phyloP scores from a whole-genome alignment of 2,329 filamentous ascomycete genomes.

The Beauveria rudraprayagi region DNA sequence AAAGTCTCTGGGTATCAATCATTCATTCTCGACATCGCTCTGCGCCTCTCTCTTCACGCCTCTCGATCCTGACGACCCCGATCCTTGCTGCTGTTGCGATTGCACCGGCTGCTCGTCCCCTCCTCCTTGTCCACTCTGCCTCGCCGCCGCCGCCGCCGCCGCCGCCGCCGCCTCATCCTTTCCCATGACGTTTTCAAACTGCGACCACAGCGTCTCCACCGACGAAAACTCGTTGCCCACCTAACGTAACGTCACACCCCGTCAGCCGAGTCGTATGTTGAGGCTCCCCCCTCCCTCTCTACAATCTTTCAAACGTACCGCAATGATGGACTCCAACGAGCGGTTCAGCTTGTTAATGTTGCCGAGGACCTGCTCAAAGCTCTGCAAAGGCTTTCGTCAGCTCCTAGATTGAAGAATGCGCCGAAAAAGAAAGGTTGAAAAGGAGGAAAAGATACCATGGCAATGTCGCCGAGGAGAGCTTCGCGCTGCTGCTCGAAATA shows the following conservation, averaged over 20 bases:
- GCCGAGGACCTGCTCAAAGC: conserved; percentile 82
- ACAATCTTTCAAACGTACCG: conserved; percentile 40
- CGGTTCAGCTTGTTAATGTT: conserved; percentile 96
- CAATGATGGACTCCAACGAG: conserved; percentile 81
- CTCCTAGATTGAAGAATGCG: no score
- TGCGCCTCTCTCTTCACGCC: conserved; percentile 7
- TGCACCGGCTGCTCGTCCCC: conserved; percentile 15
- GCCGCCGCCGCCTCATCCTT: conserved; percentile 41
- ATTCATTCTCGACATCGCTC: conserved; percentile 1
- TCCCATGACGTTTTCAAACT: conserved; percentile 94
- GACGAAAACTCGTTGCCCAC: conserved; percentile 96
- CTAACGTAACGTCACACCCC: conserved; percentile 29
- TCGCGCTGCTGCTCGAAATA: conserved; percentile 74
- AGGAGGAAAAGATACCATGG: conserved; percentile 41
- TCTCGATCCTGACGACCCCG: conserved; percentile 1
- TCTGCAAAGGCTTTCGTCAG: conserved; percentile 30
- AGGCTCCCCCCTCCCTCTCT: not conserved
- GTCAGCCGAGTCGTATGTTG: not conserved
- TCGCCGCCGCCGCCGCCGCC: conserved; percentile 9
- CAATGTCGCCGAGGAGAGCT: conserved; percentile 63
- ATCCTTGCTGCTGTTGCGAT: not conserved
- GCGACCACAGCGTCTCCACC: conserved; percentile 92
- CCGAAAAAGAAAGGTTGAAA: not conserved
- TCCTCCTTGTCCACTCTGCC: conserved; percentile 19
- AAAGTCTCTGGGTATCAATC: not conserved